Percentiles rank a stretch among this genome's conserved stretches.
phyloP scores from a whole-genome alignment of 768 basidiomycete genomes.

The Lanmaoa rubissima region DNA sequence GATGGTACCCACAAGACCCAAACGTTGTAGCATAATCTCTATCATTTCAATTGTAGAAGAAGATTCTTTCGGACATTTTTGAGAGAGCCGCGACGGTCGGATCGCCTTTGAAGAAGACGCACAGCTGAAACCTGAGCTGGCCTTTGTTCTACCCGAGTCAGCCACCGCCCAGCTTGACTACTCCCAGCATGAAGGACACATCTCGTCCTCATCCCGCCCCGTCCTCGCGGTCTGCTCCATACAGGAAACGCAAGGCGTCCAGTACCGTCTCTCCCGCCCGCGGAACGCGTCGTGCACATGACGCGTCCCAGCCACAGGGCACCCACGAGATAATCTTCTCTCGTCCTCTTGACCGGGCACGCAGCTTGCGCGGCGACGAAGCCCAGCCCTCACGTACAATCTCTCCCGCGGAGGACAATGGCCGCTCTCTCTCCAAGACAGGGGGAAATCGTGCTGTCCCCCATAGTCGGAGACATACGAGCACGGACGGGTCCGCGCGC shows the following conservation, averaged over 20 bases:
- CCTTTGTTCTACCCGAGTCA: conserved; percentile 12
- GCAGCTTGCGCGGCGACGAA: neutral
- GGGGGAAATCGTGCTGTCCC: conserved; percentile 6
- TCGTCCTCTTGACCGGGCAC: conserved; percentile 6
- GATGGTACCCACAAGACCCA: neutral
- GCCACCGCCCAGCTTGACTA: conserved; percentile 15
- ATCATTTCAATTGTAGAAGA: neutral
- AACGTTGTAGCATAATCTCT: neutral
- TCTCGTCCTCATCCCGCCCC: conserved; percentile 14
- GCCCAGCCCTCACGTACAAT: conserved; percentile 1
- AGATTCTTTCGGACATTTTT: neutral
- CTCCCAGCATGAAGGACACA: conserved; percentile 25
- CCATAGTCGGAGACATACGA: conserved; percentile 4
- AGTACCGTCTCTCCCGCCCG: conserved; percentile 6
- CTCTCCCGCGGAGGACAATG: conserved; percentile 2
- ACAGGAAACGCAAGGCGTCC: conserved; percentile 17
- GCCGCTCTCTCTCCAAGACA: neutral
- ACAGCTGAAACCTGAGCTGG: conserved; percentile 1
- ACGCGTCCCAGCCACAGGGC: conserved; percentile 8
- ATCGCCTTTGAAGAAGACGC: neutral
- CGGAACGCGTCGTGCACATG: conserved; percentile 11
- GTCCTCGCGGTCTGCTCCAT: conserved; percentile 14
- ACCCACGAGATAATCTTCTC: neutral
- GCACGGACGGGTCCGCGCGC: conserved; percentile 1
- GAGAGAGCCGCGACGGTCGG: conserved; percentile 9